Evolutionary conservation across 225 moss, liverwort and hornwort species (phyloP), one percentile per base, ranked within the genome.

Genomic region (Physcomitrium patens): DNA sequence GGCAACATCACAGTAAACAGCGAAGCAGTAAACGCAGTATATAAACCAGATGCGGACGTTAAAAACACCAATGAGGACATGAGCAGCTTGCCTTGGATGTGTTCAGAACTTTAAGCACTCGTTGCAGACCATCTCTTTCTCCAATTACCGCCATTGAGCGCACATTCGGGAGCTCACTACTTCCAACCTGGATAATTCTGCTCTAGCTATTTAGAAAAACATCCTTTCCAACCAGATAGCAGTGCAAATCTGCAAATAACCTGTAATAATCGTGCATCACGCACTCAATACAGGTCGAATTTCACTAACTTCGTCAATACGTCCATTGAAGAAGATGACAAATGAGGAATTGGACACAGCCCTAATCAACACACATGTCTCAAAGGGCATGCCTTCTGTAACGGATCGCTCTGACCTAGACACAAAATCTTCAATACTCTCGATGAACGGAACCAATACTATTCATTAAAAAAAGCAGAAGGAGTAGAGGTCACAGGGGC

Each of bases 11-110:
- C 16, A 5, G 37, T 14, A 31, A 16, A 19, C 54, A n/a, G 60
- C 12, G 48, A 20, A 62, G 41, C n/a, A 37, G 43, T 19, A 53
- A 19, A 9, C 12, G 12, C 16, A 13, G 59, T 18, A 59, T 8
- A 52, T 0, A 8, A 22, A 41, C 14, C 31, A 19, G 54, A 41
- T 14, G 17, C 8, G 67, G 65, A 55, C 17, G 31, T 50, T 24
- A 43, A 11, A 37, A 16, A 17, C 28, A 76, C 56, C 52, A 28
- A 61, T 54, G 17, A 76, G 14, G 17, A 54, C 47, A 48, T 5
- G 61, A 18, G 26, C 11, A 69, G 28, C 75, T 82, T 80, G 61
- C 88, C 83, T 83, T 80, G 0, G 83, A 85, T 37, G 76, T 22
- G 41, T 62, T 76, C 18, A 88, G 65, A 63, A 74, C 76, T 70